A percentile compares a stretch with the other conserved stretches of the same genome.
Evolutionary conservation across 2,329 filamentous ascomycete species (phyloP).

Genomic region (Cadophora malorum): DNA sequence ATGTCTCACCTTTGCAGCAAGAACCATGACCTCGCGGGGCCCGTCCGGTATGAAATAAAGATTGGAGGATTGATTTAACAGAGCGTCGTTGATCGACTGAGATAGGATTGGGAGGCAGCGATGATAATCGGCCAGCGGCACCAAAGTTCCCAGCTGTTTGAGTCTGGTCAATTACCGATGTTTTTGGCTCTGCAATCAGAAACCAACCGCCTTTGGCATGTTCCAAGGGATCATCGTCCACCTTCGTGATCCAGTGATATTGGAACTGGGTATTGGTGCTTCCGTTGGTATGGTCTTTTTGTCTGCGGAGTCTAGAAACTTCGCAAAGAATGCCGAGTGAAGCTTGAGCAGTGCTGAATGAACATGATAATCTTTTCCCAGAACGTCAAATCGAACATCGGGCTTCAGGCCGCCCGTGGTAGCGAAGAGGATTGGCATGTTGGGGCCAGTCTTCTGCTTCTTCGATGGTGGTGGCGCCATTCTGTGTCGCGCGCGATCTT

Average conservation of each 20-base stretch:
- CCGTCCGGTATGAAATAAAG: not conserved
- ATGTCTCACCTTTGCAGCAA: not conserved
- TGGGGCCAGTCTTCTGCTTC: not conserved
- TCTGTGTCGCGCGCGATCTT: not conserved
- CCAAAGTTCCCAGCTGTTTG: not conserved
- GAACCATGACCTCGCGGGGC: not conserved
- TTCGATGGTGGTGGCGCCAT: not conserved
- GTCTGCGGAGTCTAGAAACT: conserved; percentile 29
- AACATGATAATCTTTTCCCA: conserved; percentile 26
- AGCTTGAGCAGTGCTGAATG: conserved; percentile 28
- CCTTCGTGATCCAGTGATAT: conserved; percentile 28
- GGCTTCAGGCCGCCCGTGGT: conserved; percentile 5
- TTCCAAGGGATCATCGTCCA: conserved; percentile 21
- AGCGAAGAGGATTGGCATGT: conserved; percentile 8
- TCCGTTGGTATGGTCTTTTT: conserved; percentile 6
- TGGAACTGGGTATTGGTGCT: not conserved
- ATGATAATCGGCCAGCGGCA: not conserved
- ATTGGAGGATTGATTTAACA: not conserved
- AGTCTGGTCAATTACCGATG: no score
- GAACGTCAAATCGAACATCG: conserved; percentile 24
- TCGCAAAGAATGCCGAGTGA: conserved; percentile 28
- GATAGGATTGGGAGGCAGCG: conserved; percentile 2
- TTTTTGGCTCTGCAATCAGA: not conserved
- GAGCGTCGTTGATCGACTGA: not conserved
- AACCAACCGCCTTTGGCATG: not conserved